Conservation (phyloP, 2,329 filamentous ascomycete species). For the Daldinia eschscholtzii region DNA sequence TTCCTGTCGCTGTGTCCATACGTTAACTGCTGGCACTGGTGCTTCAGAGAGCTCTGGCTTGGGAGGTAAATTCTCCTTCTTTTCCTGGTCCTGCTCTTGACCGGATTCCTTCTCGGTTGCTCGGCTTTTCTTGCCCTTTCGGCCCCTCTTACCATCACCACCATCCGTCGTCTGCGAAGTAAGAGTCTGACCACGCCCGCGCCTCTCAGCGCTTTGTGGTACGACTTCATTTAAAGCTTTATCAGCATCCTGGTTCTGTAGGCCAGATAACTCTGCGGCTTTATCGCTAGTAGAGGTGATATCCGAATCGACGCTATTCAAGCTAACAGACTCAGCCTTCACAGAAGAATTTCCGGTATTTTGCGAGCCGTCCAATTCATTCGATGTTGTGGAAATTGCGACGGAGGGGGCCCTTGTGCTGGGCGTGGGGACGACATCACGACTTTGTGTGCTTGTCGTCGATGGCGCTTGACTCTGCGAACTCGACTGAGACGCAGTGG, state of each 20-base stretch:
- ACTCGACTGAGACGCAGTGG: constrained; percentile 48
- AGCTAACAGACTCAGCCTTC: constrained; percentile 44
- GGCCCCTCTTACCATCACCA: constrained; percentile 71
- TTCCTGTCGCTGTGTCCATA: constrained; percentile 86
- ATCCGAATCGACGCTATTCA: constrained; percentile 40
- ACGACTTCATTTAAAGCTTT: constrained; percentile 41
- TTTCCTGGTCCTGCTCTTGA: constrained; percentile 61
- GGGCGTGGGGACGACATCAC: constrained; percentile 53
- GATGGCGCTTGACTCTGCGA: constrained; percentile 51
- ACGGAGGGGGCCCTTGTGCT: constrained; percentile 54
- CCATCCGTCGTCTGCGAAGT: constrained; percentile 77
- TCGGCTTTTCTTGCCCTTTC: constrained; percentile 73
- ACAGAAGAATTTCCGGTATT: constrained; percentile 46
- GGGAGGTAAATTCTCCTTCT: constrained; percentile 70
- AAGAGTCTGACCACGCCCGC: constrained; percentile 71
- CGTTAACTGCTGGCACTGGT: constrained; percentile 84
- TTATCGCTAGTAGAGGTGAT: constrained; percentile 42
- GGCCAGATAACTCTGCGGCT: constrained; percentile 33
- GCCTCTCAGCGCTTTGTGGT: constrained; percentile 57
- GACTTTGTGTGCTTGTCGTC: constrained; percentile 52
- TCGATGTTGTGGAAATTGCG: constrained; percentile 55
- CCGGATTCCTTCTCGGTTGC: constrained; percentile 67
- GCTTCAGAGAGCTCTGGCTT: constrained; percentile 82
- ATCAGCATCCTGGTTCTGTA: constrained; percentile 40
- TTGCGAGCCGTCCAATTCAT: constrained; percentile 52